These are phyloP conservation scores for Hypoxylon lenormandii DNA, from an alignment of 495 filamentous ascomycete species.

Conservation along the genomic window DNA sequence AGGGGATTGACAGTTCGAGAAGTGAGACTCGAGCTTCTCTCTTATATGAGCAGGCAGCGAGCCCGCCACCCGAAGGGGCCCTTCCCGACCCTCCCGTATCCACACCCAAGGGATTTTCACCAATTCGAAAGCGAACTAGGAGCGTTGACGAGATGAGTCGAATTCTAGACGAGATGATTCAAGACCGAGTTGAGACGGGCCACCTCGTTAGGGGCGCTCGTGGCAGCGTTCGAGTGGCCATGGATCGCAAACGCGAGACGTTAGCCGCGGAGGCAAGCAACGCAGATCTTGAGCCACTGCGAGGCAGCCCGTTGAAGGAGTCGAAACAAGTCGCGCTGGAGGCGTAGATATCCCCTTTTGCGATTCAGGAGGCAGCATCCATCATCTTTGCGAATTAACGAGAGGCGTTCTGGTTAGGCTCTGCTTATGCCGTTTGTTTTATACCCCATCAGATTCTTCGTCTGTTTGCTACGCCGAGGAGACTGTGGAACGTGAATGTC, in stretches of 20 bases:
- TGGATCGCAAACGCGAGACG: constrained; percentile 47
- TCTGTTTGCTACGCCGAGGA: constrained; percentile 48
- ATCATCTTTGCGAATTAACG: constrained; percentile 47
- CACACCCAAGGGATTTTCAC: constrained; percentile 51
- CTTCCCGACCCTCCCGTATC: constrained; percentile 54
- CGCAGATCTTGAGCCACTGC: constrained; percentile 52
- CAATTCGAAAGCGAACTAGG: constrained; percentile 67
- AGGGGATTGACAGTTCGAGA: constrained; percentile 58
- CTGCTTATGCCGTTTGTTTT: constrained; percentile 44
- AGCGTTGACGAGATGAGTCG: constrained; percentile 88
- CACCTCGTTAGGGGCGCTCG: constrained; percentile 70
- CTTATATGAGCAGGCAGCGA: constrained; percentile 51
- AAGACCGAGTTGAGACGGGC: constrained; percentile 80
- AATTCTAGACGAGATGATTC: constrained; percentile 95
- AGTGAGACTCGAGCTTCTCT: constrained; percentile 61
- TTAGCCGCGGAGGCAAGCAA: constrained; percentile 31
- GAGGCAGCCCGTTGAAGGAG: constrained; percentile 49
- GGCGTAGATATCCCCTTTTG: constrained; percentile 49
- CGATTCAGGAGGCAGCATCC: constrained; percentile 38
- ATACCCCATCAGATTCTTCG: constrained; percentile 47
- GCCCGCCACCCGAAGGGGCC: constrained; percentile 53
- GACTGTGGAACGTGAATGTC: constrained; percentile 49
- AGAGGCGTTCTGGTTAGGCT: constrained; percentile 50
- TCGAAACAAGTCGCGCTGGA: constrained; percentile 51
- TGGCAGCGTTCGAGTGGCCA: constrained; percentile 66